Evolutionary conservation across 352 stramenopile species (phyloP).

Genomic region (Halophytophthora batemanensis): DNA sequence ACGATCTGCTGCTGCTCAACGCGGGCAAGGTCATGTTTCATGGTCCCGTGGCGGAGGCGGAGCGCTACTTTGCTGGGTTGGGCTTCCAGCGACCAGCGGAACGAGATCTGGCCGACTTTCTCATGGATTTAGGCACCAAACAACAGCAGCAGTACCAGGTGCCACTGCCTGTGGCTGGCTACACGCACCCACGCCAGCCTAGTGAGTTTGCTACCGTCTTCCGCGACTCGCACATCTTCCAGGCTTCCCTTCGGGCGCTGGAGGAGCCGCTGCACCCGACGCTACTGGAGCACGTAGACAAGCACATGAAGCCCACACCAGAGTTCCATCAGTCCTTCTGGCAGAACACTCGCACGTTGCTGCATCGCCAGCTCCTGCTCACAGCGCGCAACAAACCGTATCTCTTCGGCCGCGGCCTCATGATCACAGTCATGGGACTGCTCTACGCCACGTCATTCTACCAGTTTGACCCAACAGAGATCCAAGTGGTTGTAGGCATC

Average conservation of each 20-base stretch:
- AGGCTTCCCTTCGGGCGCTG: constrained; percentile 55
- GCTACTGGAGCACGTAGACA: constrained; percentile 42
- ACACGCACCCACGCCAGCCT: constrained; percentile 17
- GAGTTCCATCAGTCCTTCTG: constrained; percentile 28
- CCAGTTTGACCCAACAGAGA: constrained; percentile 28
- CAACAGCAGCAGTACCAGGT: constrained; percentile 30
- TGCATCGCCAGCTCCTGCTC: constrained; percentile 49
- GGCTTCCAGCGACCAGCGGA: constrained; percentile 26
- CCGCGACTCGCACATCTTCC: constrained; percentile 30
- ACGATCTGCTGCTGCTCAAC: constrained; percentile 49
- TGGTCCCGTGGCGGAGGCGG: constrained; percentile 24
- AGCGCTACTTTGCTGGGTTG: constrained; percentile 31
- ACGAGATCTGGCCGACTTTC: constrained; percentile 33
- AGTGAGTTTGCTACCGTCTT: constrained; percentile 42
- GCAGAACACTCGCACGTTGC: constrained; percentile 24
- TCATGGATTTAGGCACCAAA: constrained; percentile 39
- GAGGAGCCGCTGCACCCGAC: constrained; percentile 16
- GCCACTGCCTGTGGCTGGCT: constrained; percentile 2
- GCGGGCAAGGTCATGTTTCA: constrained; percentile 44
- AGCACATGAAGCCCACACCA: constrained; percentile 69
- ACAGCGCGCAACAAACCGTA: constrained; percentile 40
- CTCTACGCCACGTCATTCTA: constrained; percentile 37
- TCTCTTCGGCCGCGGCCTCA: constrained; percentile 31
- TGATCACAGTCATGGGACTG: constrained; percentile 36
- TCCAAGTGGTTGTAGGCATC: constrained; percentile 40